Evolutionary conservation across 768 basidiomycete species (phyloP), one percentile per base, ranked within the genome.

Genomic region (Mycena belliarum): DNA sequence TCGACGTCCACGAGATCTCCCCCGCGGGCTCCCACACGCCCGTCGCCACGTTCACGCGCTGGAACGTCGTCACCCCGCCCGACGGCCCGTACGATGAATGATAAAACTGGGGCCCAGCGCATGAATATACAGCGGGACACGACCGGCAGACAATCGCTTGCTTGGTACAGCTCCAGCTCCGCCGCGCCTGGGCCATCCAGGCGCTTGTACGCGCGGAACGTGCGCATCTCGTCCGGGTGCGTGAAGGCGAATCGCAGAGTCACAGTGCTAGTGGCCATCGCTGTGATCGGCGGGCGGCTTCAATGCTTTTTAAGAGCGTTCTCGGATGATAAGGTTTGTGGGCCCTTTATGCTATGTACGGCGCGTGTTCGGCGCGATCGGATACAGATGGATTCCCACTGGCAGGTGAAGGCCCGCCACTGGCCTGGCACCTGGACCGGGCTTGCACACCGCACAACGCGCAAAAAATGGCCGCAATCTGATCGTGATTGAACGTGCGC

Each of bases 11-110:
- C 47, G 81, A 78, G 54, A 85, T 77, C 33, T 77, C 70, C 4
- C 84, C 84, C 3, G 82, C 82, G 18, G 74, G 74, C 65, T 85
- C 83, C 62, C 80, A 83, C 20, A 73, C 63, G 16, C 67, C 51
- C 1, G 79, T 82, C 8, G 63, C 64, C 12, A 73, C 48, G 63
- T 84, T 83, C 61, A 74, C 79, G 49, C 83, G 77, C 53, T 76
- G 74, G 52, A 80, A 81, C 5, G 76, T 76, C 6, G 82, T 84
- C 12, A 72, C 73, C 1, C 79, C 77, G 18, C 58, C 70, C 35
- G 68, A 67, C 32, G 73, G 65, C 29, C 79, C 79, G 6, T 79
- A 80, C 14, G 74, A 65, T 0, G 82, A 78, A 56, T 80, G 79
- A 54, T 72, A 70, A 60, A 80, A 80, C 76, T 79, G 55, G n/a